phyloP scores from a whole-genome alignment of 306 rosid genomes.

The Pueraria montana region DNA sequence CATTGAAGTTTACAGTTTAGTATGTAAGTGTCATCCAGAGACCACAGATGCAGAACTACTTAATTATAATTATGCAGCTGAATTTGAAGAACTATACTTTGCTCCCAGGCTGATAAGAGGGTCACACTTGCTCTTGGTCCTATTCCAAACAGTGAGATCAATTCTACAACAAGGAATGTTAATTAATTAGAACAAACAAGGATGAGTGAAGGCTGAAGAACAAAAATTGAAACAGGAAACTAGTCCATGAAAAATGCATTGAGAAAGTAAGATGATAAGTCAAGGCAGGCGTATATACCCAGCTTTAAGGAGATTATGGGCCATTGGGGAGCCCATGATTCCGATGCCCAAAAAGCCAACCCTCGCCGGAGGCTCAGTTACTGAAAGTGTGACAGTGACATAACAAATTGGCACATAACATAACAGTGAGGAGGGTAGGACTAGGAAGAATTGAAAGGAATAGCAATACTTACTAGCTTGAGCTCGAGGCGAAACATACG shows the following conservation, averaged over 20 bases:
- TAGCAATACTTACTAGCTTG: not conserved
- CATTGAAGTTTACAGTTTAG: not conserved
- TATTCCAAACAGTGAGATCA: slow-evolving; percentile 92
- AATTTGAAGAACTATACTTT: slow-evolving; percentile 59
- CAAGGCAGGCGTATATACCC: slow-evolving; percentile 56
- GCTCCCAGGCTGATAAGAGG: slow-evolving; percentile 89
- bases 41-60: not conserved
- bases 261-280: not conserved
- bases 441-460: not conserved
- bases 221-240: not conserved
- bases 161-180: slow-evolving; percentile 49
- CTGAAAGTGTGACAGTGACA: too few relatives aligned
- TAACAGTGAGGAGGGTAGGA: too few relatives aligned
- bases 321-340: slow-evolving; percentile 99
- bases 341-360: slow-evolving; percentile 93
- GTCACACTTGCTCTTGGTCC: slow-evolving; percentile 93
- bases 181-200: not conserved
- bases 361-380: slow-evolving; percentile 54
- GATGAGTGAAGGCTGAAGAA: not conserved
- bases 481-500: slow-evolving; percentile 8
- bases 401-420: too few relatives aligned
- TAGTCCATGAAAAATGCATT: not conserved
- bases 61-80: not conserved
- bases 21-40: not conserved
- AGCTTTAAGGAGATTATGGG: slow-evolving; percentile 79